Evolutionary conservation across 768 basidiomycete genomes (phyloP).

Genomic region (Xanthoconium stramineum): DNA sequence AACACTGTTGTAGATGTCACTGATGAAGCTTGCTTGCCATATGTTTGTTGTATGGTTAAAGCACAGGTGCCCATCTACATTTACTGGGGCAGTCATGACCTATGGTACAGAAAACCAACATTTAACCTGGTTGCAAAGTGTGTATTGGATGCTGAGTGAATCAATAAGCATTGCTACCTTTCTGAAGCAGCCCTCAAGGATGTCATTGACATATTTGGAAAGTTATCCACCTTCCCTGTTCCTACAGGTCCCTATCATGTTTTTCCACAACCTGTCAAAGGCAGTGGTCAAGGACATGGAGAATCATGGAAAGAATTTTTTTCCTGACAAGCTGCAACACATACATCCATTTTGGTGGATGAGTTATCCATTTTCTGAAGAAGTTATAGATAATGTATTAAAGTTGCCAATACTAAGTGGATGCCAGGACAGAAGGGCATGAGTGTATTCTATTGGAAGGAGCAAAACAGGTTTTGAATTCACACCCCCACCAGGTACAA

Average conservation of each 20-base stretch:
- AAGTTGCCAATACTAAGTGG: fast-evolving
- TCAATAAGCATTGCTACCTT: neutral
- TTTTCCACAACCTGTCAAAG: neutral
- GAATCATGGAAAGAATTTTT: neutral
- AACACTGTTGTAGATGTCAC: neutral
- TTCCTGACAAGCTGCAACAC: too few relatives aligned
- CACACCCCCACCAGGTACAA: neutral
- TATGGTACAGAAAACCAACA: neutral
- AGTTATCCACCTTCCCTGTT: neutral
- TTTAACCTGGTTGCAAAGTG: neutral
- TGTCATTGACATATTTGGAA: neutral
- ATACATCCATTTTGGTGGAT: neutral
- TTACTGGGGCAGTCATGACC: neutral
- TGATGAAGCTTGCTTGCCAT: neutral
- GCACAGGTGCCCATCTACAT: neutral
- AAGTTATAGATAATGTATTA: neutral
- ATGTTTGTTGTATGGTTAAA: neutral
- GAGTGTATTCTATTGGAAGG: neutral
- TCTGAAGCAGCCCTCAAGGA: neutral
- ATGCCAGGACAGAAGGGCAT: neutral
- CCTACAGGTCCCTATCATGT: neutral
- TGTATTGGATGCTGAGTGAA: neutral
- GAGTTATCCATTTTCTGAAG: neutral
- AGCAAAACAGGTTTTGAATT: neutral
- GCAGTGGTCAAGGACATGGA: neutral